Base-by-base conservation (phyloP, 768 basidiomycete species). In the Leccinum variicolor region DNA sequence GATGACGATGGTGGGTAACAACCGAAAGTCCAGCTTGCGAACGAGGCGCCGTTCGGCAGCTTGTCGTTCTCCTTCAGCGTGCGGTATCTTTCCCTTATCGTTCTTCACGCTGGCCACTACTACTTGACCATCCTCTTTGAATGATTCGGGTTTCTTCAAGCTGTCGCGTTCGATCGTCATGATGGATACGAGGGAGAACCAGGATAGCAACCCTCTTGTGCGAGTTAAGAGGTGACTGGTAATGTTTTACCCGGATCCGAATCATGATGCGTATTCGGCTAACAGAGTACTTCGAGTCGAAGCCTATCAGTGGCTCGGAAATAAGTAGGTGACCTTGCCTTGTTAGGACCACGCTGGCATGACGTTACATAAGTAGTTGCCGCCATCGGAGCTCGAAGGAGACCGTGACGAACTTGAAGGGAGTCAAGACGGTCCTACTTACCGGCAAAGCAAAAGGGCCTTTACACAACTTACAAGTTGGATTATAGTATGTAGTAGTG, bases 1-100 rank as follows among this genome's bases (percentile, higher is more conserved):
- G 53, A 85, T 54, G n/a, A 84, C 73, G 36, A 87, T 79, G 0
- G 81, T 81, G 0, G 83, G 84, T 49, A 89, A 64, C 3, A 87
- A 69, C 29, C 84, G 74, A 58, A 64, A 68, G 60, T 87, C 86
- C 48, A 89, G 75, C 59, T 79, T 83, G 39, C 81, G 74, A 17
- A 84, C 78, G 15, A 89, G 79, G 53, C 21, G 52, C 23, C 55
- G 57, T 58, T 69, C 68, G 1, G 57, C 61, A 39, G 23, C 25
- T n/a, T 29, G 64, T 21, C 60, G 63, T 48, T 43, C 33, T 56
- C 61, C 65, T 9, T 57, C 65, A 5, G 21, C 25, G 2, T 45
- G 50, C 25, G 55, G 23, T 6, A 46, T 15, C n/a, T 62, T 54
- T 34, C 45, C 7, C 6, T 3, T 39, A 8, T 33, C 46, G 8